Evolutionary conservation across 1,139 yeast genomes (phyloP).

Genomic region (Taphrina confusa): DNA sequence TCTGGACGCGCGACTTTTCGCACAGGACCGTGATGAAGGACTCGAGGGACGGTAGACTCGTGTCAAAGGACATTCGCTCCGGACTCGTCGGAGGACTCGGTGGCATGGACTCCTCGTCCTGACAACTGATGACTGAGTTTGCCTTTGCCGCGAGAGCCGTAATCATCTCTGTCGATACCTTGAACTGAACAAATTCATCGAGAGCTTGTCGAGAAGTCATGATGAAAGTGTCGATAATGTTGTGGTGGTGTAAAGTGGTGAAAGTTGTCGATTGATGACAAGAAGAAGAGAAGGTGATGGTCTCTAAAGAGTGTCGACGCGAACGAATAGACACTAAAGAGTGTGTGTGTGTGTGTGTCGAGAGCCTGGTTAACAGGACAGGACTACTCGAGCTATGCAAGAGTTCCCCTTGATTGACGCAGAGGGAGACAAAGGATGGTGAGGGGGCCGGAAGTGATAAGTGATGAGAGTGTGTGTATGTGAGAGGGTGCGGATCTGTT

Average conservation of each 20-base stretch:
- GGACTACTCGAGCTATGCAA: too few relatives aligned
- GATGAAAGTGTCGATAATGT: background rate
- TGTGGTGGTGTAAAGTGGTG: too few relatives aligned
- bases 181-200: constrained; percentile 69
- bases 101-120: constrained; percentile 46
- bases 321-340: too few relatives aligned
- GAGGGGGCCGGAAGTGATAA: too few relatives aligned
- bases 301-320: too few relatives aligned
- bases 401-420: too few relatives aligned
- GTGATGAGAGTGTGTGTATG: too few relatives aligned
- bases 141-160: constrained; percentile 78
- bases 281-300: too few relatives aligned
- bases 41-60: constrained; percentile 52
- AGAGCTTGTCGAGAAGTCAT: constrained; percentile 53
- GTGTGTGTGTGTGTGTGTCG: too few relatives aligned
- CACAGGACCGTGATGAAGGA: constrained; percentile 72
- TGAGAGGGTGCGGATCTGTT: background rate
- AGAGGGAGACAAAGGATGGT: too few relatives aligned
- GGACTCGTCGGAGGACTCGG: constrained; percentile 50
- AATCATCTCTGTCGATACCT: constrained; percentile 78
- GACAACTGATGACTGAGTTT: constrained; percentile 67
- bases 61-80: constrained; percentile 37
- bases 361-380: too few relatives aligned
- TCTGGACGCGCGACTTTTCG: constrained; percentile 83
- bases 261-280: too few relatives aligned